phyloP scores from a whole-genome alignment of 1,284 basidiomycete genomes.

The Veloporphyrellus conicus region DNA sequence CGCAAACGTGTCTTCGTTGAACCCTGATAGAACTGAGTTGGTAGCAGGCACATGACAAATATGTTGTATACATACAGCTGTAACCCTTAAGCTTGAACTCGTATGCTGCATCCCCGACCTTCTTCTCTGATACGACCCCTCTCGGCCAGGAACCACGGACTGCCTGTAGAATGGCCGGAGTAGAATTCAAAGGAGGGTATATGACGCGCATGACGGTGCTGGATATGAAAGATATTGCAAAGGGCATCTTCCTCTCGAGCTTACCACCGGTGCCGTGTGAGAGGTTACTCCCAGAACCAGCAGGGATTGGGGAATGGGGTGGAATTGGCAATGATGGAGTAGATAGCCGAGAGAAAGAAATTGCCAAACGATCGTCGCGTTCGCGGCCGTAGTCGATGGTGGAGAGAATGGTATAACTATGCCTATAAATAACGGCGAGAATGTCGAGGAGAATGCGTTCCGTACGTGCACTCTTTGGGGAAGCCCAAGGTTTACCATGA shows the following conservation, averaged over 20 bases:
- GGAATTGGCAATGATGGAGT: slow-evolving; percentile 27
- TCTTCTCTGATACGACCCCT: slow-evolving; percentile 72
- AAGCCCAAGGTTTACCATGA: slow-evolving; percentile 67
- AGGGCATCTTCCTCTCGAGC: slow-evolving; percentile 45
- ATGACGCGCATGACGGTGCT: slow-evolving; percentile 66
- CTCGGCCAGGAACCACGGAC: slow-evolving; percentile 73
- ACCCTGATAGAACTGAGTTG: slow-evolving; percentile 47
- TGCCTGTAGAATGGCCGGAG: slow-evolving; percentile 74
- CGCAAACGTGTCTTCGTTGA: slow-evolving; percentile 73
- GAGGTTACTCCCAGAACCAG: slow-evolving; percentile 37
- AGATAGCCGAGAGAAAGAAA: slow-evolving; percentile 59
- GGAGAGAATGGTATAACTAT: slow-evolving; percentile 61
- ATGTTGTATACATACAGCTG: slow-evolving; percentile 50
- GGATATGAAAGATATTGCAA: slow-evolving; percentile 71
- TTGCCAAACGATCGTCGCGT: slow-evolving; percentile 62
- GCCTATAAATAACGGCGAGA: slow-evolving; percentile 56
- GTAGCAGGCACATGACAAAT: slow-evolving; percentile 12
- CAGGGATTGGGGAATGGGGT: slow-evolving; percentile 34
- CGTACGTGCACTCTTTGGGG: slow-evolving; percentile 56
- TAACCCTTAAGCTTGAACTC: slow-evolving; percentile 80
- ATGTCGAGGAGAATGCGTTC: slow-evolving; percentile 69
- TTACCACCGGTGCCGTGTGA: slow-evolving; percentile 35
- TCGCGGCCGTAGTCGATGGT: slow-evolving; percentile 74
- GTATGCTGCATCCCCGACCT: slow-evolving; percentile 62
- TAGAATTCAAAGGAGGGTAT: slow-evolving; percentile 65